These are phyloP conservation scores for Dryas drummondii DNA, from an alignment of 306 rosid genomes.

Conservation along the genomic window DNA sequence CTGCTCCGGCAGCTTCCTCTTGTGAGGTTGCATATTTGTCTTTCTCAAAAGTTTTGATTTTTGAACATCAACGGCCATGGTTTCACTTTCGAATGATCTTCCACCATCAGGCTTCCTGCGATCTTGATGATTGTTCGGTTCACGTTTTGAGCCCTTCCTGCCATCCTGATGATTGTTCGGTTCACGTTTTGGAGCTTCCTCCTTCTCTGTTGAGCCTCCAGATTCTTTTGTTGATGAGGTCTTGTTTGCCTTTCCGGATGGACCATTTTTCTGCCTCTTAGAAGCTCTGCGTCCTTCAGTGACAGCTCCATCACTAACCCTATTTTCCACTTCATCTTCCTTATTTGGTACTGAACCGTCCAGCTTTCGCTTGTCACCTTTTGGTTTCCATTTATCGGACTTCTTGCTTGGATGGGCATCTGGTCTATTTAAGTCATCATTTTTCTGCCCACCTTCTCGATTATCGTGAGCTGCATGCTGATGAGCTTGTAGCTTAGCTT, in stretches of 20 bases:
- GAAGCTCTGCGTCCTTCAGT: constrained; percentile 30
- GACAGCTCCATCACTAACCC: constrained; percentile 31
- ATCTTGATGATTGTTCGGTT: constrained; percentile 27
- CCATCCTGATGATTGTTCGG: constrained; percentile 31
- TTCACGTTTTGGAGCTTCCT: constrained; percentile 19
- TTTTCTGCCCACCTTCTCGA: constrained; percentile 16
- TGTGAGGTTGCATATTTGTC: constrained; percentile 32
- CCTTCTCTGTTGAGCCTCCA: constrained; percentile 24
- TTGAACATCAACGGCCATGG: constrained; percentile 15
- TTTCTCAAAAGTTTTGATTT: constrained; percentile 28
- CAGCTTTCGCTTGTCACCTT: constrained; percentile 32
- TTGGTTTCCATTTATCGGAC: constrained; percentile 48
- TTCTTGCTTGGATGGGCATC: constrained; percentile 32
- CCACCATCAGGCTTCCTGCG: constrained; percentile 36
- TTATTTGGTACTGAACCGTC: constrained; percentile 30
- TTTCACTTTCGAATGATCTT: constrained; percentile 15
- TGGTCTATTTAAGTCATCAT: constrained; percentile 16
- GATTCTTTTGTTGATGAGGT: constrained; percentile 19
- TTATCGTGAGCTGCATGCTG: constrained; percentile 31
- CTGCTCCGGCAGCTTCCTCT: constrained; percentile 56
- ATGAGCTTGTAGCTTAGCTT: constrained; percentile 55
- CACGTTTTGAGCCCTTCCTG: constrained; percentile 29
- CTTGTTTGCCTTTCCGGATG: constrained; percentile 20
- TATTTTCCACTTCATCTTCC: constrained; percentile 29
- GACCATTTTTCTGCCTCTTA: constrained; percentile 54